Conservation (phyloP, 768 basidiomycete species). For the Panellus pusillus region DNA sequence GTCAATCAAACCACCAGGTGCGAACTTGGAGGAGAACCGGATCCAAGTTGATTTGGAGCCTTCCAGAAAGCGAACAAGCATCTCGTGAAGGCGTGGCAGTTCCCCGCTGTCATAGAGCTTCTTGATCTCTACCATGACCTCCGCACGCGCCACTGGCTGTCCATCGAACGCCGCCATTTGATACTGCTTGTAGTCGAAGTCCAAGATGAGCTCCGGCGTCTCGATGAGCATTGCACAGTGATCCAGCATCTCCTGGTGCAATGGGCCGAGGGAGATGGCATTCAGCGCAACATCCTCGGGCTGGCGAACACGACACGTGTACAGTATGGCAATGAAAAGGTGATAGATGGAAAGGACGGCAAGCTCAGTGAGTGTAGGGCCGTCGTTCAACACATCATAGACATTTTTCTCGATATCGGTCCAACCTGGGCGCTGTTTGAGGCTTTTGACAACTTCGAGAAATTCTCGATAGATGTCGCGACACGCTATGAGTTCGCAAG, state of each 20-base stretch:
- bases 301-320: slow-evolving; percentile 18
- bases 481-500: neutral
- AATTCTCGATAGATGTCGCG: neutral
- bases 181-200: slow-evolving; percentile 3
- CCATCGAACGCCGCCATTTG: slow-evolving; percentile 1
- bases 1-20: slow-evolving; percentile 18
- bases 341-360: slow-evolving; percentile 19
- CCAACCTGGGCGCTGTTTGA: neutral
- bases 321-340: slow-evolving; percentile 20
- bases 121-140: neutral
- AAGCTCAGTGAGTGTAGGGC: slow-evolving; percentile 23
- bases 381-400: slow-evolving; percentile 20
- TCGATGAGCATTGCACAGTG: slow-evolving; percentile 15
- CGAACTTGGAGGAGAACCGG: slow-evolving; percentile 17
- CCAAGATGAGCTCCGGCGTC: slow-evolving; percentile 19
- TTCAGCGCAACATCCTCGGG: slow-evolving; percentile 11
- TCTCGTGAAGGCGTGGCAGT: slow-evolving; percentile 9
- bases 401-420: slow-evolving; percentile 16
- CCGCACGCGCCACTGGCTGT: slow-evolving; percentile 10
- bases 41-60: slow-evolving; percentile 17
- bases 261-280: slow-evolving; percentile 16
- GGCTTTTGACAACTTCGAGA: neutral
- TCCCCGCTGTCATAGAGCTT: neutral
- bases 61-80: slow-evolving; percentile 15
- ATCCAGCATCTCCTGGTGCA: slow-evolving; percentile 15